phyloP scores from a whole-genome alignment of 2,329 filamentous ascomycete species.

The Chrysoporthe austroafricana region DNA sequence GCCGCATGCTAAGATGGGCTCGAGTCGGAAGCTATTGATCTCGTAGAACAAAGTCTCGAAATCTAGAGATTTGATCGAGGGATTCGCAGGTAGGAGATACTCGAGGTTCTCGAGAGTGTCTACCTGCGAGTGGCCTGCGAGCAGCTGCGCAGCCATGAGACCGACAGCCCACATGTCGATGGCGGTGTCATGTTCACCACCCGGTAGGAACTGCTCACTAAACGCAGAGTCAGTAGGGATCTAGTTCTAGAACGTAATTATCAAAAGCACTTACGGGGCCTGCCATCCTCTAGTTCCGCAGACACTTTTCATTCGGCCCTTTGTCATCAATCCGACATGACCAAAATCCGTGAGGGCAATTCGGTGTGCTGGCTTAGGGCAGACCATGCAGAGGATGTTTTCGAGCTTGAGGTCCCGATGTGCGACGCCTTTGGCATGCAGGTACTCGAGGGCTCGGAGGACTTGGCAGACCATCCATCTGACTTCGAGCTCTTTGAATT shows the following conservation, averaged over 20 bases:
- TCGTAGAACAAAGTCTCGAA: conserved; percentile 18
- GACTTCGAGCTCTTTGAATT: conserved; percentile 47
- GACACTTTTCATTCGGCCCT: conserved; percentile 47
- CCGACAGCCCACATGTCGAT: conserved; percentile 60
- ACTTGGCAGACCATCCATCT: conserved; percentile 53
- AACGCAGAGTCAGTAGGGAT: conserved; percentile 7
- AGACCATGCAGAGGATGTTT: conserved; percentile 55
- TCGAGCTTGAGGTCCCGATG: conserved; percentile 60
- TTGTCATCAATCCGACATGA: conserved; percentile 47
- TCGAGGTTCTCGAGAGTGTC: conserved; percentile 24
- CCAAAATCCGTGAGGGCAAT: conserved; percentile 59
- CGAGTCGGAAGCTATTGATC: conserved; percentile 19
- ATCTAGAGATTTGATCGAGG: conserved; percentile 31
- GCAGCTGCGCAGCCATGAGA: conserved; percentile 45
- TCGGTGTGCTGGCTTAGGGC: conserved; percentile 47
- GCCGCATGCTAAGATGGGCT: conserved; percentile 31
- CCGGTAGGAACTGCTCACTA: conserved; percentile 45
- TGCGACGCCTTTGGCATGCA: conserved; percentile 53
- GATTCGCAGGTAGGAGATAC: conserved; percentile 1
- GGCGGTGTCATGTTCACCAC: conserved; percentile 38
- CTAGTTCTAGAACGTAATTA: too few species aligned
- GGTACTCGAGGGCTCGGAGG: conserved; percentile 49
- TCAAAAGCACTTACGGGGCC: conserved; percentile 49
- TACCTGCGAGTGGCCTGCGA: conserved; percentile 32
- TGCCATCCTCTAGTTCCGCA: conserved; percentile 53